Conservation (phyloP, 805 yeast genomes). For the Cyberlindnera sargentensis region DNA sequence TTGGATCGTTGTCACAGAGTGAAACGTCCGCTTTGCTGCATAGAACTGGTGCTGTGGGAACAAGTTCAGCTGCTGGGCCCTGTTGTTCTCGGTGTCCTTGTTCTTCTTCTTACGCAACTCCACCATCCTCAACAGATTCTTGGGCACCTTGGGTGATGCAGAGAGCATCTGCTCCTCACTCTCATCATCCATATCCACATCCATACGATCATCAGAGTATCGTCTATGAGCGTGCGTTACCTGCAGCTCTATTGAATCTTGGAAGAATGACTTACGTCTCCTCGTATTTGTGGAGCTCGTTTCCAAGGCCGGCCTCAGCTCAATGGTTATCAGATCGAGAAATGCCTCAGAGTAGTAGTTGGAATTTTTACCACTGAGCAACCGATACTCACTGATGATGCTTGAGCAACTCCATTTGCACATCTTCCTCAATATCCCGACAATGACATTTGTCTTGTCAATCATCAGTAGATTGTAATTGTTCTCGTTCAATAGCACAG, state of each 20-base stretch:
- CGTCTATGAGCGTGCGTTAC: not conserved
- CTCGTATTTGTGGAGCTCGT: slow-evolving; percentile 21
- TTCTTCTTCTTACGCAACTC: slow-evolving; percentile 34
- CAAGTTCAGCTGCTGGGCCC: not conserved
- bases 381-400: slow-evolving; percentile 76
- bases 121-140: slow-evolving; percentile 46
- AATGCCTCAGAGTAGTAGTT: slow-evolving; percentile 79
- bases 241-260: not conserved
- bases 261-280: not conserved
- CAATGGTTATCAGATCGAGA: slow-evolving; percentile 62
- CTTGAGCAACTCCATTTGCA: slow-evolving; percentile 88
- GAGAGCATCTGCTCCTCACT: slow-evolving; percentile 31
- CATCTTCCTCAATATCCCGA: slow-evolving; percentile 74
- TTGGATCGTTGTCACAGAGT: slow-evolving; percentile 12
- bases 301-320: slow-evolving; percentile 24
- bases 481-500: slow-evolving; percentile 50
- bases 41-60: slow-evolving; percentile 13
- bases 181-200: slow-evolving; percentile 14
- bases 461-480: slow-evolving; percentile 67
- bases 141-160: slow-evolving; percentile 66
- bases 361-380: slow-evolving; percentile 63
- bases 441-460: slow-evolving; percentile 72
- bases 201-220: slow-evolving; percentile 13
- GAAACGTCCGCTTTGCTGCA: slow-evolving; percentile 12
- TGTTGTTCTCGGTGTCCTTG: slow-evolving; percentile 14